These are phyloP conservation scores for Podila clonocystis DNA, from an alignment of 192 early-diverging fungal species.

Conservation along the genomic window DNA sequence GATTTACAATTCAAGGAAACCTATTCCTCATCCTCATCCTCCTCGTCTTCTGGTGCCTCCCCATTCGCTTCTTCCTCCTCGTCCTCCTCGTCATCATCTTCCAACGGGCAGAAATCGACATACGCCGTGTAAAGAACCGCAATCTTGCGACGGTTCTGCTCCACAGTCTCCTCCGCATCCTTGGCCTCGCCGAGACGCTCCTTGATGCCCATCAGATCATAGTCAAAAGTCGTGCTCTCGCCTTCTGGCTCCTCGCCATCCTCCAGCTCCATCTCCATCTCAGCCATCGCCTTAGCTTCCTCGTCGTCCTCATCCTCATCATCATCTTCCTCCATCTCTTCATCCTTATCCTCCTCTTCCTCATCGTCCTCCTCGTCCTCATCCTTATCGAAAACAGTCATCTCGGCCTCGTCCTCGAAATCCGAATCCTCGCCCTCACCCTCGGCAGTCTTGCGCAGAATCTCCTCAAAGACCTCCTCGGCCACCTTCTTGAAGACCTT, in stretches of 20 bases:
- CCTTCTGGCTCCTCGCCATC: constrained; percentile 29
- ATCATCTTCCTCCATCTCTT: constrained; percentile 47
- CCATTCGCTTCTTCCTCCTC: constrained; percentile 21
- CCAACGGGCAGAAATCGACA: constrained; percentile 45
- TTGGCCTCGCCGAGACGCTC: constrained; percentile 15
- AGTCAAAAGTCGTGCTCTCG: constrained; percentile 43
- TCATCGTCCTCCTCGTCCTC: constrained; percentile 48
- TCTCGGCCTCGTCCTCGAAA: constrained; percentile 32
- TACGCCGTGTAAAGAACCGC: constrained; percentile 31
- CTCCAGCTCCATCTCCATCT: constrained; percentile 27
- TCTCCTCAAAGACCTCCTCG: constrained; percentile 55
- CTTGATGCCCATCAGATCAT: constrained; percentile 47
- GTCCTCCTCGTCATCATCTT: constrained; percentile 28
- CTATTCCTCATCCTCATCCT: constrained; percentile 18
- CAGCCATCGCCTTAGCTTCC: constrained; percentile 28
- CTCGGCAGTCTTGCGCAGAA: constrained; percentile 50
- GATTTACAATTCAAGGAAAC: not conserved
- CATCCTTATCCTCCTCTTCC: constrained; percentile 48
- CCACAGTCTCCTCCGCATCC: constrained; percentile 28
- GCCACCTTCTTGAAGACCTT: constrained; percentile 60
- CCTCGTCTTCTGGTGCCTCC: not conserved
- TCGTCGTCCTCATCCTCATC: constrained; percentile 20
- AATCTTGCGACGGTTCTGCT: constrained; percentile 46
- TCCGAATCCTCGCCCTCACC: constrained; percentile 49
- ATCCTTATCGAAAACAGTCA: constrained; percentile 39